A percentile compares a stretch with the other conserved stretches of the same genome.
phyloP scores from a whole-genome alignment of 2,329 filamentous ascomycete genomes.

The Parasarocladium wereldwijsianum region DNA sequence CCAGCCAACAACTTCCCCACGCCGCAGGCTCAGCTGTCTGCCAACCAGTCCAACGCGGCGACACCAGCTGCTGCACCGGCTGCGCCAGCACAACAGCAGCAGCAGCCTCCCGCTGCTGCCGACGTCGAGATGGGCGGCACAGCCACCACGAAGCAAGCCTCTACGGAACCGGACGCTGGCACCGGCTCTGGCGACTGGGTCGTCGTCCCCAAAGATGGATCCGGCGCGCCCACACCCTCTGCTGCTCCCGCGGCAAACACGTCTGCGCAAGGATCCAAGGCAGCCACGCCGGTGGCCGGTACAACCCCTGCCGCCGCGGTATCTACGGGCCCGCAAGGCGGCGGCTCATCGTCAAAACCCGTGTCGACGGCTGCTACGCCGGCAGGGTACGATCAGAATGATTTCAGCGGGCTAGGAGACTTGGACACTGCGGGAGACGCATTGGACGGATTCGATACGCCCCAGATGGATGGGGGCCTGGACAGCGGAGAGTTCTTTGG shows the following conservation, averaged over 20 bases:
- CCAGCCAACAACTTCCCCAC: constrained; percentile 45
- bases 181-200: constrained; percentile 56
- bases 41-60: constrained; percentile 37
- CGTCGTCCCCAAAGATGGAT: constrained; percentile 50
- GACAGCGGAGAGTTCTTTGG: too few species aligned
- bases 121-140: constrained; percentile 41
- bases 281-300: neutral
- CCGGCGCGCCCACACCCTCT: constrained; percentile 13
- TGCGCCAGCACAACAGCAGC: constrained; percentile 11
- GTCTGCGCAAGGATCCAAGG: constrained; percentile 4
- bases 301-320: too few species aligned
- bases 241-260: constrained; percentile 9
- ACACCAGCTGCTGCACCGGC: constrained; percentile 39
- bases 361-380: constrained; percentile 29
- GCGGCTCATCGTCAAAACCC: constrained; percentile 18
- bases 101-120: constrained; percentile 11
- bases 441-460: constrained; percentile 45
- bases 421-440: constrained; percentile 60
- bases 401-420: constrained; percentile 49
- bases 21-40: constrained; percentile 44
- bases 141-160: constrained; percentile 16
- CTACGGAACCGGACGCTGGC: constrained; percentile 32
- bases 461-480: too few species aligned
- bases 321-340: too few species aligned
- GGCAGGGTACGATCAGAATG: constrained; percentile 36